phyloP scores from a whole-genome alignment of 805 yeast species.

The Pichia nakasei region DNA sequence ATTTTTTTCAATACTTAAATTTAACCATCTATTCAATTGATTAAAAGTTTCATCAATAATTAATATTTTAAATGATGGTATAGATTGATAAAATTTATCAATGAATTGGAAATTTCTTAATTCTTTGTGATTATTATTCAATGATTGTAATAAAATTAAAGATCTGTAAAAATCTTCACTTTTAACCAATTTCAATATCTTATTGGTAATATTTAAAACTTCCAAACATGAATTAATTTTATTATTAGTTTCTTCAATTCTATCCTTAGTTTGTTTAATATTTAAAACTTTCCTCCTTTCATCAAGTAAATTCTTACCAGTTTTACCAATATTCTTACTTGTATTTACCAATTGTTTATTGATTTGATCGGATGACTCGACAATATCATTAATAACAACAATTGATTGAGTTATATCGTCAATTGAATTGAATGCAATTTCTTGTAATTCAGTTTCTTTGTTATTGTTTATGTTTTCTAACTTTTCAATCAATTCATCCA shows the following conservation, averaged over 20 bases:
- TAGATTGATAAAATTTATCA: constrained; percentile 59
- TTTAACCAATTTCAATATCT: constrained; percentile 70
- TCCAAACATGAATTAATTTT: constrained; percentile 67
- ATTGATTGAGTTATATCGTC: constrained; percentile 49
- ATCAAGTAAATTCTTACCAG: constrained; percentile 58
- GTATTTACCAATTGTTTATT: constrained; percentile 47
- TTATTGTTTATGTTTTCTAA: constrained; percentile 49
- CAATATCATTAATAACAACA: constrained; percentile 53
- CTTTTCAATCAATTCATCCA: constrained; percentile 46
- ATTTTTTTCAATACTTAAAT: constrained; percentile 52
- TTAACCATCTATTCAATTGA: constrained; percentile 55
- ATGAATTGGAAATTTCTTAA: constrained; percentile 65
- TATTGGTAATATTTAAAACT: constrained; percentile 78
- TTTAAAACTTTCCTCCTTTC: constrained; percentile 53
- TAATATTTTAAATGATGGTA: constrained; percentile 65
- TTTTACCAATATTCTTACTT: constrained; percentile 47
- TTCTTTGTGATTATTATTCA: constrained; percentile 57
- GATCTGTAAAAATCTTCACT: constrained; percentile 78
- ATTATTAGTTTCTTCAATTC: constrained; percentile 62
- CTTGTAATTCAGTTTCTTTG: constrained; percentile 56
- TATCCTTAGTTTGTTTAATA: constrained; percentile 52
- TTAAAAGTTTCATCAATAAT: constrained; percentile 69
- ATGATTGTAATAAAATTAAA: constrained; percentile 68
- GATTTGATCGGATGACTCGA: constrained; percentile 46
- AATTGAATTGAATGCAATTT: constrained; percentile 53